Base-by-base conservation (phyloP, 2,329 filamentous ascomycete species). In the Colletotrichum echinochloae region DNA sequence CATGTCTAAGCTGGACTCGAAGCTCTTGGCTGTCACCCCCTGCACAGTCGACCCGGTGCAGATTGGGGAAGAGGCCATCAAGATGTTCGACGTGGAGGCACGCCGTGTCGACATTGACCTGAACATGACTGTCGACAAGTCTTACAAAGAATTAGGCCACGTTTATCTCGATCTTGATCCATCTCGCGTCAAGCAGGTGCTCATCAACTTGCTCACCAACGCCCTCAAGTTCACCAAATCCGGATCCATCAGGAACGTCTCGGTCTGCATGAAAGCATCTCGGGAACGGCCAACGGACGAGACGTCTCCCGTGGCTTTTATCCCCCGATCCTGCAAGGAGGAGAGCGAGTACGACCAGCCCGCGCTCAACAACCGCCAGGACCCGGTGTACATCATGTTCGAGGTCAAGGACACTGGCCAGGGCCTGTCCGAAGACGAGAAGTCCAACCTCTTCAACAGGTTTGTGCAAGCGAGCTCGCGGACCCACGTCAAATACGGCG, bases 121-220 rank as follows among this genome's bases (percentile, higher is more conserved):
- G 73, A 85, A 86, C 28, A 90, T 93, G 74, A 81, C 86, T 2
- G 84, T 93, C 16, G 89, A 92, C 74, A 77, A 86, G 20, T 91
- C 90, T 0, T 92, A 90, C 76, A 82, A 81, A 5, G 80, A 85
- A 1, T 81, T 90, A 1, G 81, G 81, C 0, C 82, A 92, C 41
- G 88, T 91, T 44, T 94, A 89, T 84, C 88, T 94, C 3, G 81
- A 85, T 41, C 80, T 94, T 35, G 93, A 95, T 77, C 91, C 93
- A 0, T 92, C 90, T 20, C 87, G 93, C 30, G 89, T 95, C 60
- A 87, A 92, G 61, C 93, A 95, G 78, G 91, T 95, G 0, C 83
- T 95, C 4, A 94, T 95, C 78, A 95, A 95, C 75, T 85, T 95
- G 1, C 87, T 93, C 11, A 93, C 92, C 9, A 95, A 95, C 75